Evolutionary conservation across 2,329 filamentous ascomycete species (phyloP).

Genomic region (Tolypocladium tundrense): DNA sequence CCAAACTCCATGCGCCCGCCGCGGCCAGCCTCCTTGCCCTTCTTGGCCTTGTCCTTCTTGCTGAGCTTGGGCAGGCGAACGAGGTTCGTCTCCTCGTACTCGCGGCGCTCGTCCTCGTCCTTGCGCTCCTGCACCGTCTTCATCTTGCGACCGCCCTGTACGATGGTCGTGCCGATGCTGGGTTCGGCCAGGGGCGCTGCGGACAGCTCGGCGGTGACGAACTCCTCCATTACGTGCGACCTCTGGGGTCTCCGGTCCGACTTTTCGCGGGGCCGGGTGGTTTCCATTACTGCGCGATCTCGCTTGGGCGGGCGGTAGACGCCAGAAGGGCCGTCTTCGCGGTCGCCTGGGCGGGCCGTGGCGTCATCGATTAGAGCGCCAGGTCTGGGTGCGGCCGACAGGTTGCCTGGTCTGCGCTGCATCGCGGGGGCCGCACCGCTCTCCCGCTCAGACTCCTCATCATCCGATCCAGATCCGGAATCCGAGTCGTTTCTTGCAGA

Average conservation of each 20-base stretch:
- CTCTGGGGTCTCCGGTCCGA: conserved; percentile 53
- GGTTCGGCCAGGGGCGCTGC: conserved; percentile 72
- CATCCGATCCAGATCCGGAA: conserved; percentile 15
- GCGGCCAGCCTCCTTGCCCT: conserved; percentile 38
- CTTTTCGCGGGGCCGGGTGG: conserved; percentile 50
- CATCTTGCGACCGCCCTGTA: conserved; percentile 64
- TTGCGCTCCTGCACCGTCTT: conserved; percentile 69
- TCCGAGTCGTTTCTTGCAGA: conserved; percentile 11
- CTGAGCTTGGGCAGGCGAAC: conserved; percentile 73
- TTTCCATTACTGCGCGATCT: conserved; percentile 75
- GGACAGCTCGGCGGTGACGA: conserved; percentile 76
- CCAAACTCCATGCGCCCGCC: conserved; percentile 59
- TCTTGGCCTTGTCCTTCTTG: conserved; percentile 75
- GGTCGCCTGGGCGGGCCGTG: conserved; percentile 13
- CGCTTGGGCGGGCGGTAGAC: conserved; percentile 86
- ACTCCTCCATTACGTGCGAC: conserved; percentile 85
- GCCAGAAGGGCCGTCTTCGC: conserved; percentile 42
- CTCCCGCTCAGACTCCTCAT: conserved; percentile 24
- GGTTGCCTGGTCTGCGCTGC: conserved; percentile 3
- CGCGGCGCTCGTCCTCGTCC: conserved; percentile 65
- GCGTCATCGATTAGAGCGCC: conserved; percentile 22
- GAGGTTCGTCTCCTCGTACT: conserved; percentile 92
- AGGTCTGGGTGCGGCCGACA: conserved; percentile 21
- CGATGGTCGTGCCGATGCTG: conserved; percentile 85
- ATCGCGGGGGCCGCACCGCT: conserved; percentile 22